Percentiles rank a stretch among this genome's conserved stretches.
phyloP scores from a whole-genome alignment of 306 rosid genomes.

The Cicer yamashitae region DNA sequence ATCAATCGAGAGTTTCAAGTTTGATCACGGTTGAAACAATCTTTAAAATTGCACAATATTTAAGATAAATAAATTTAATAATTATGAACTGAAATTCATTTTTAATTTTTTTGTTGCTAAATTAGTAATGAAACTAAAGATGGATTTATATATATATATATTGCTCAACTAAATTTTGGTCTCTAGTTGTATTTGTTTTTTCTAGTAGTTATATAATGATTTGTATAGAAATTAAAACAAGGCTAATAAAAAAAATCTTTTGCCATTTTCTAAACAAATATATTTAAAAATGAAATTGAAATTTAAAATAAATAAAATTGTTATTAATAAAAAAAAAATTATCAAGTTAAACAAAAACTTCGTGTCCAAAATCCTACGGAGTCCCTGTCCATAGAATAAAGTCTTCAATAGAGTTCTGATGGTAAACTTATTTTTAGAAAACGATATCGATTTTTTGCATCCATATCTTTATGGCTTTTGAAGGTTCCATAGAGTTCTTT shows the following conservation, averaged over 20 bases:
- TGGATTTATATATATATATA: no score
- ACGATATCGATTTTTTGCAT: slow-evolving; percentile 40
- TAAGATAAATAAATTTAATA: no score
- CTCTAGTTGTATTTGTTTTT: no score
- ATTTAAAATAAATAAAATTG: not conserved
- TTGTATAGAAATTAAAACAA: not conserved
- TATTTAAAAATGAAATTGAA: not conserved
- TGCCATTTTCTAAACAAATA: not conserved
- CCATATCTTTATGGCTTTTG: slow-evolving; percentile 43
- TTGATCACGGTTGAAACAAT: no score
- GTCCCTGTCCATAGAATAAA: slow-evolving; percentile 44
- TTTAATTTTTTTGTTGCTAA: no score
- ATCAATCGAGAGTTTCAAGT: no score
- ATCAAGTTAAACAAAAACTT: not conserved
- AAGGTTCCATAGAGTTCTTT: slow-evolving; percentile 48
- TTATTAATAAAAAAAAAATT: no score
- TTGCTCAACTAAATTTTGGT: no score
- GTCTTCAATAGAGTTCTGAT: slow-evolving; percentile 2
- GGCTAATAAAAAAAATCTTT: not conserved
- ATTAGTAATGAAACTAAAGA: no score
- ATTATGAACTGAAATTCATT: no score
- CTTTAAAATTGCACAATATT: no score
- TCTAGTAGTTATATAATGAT: not conserved
- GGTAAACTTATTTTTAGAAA: slow-evolving; percentile 4
- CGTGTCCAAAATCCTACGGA: not conserved